Conservation (phyloP, 1,139 yeast genomes). For the Zygosaccharomyces pseudobailii region DNA sequence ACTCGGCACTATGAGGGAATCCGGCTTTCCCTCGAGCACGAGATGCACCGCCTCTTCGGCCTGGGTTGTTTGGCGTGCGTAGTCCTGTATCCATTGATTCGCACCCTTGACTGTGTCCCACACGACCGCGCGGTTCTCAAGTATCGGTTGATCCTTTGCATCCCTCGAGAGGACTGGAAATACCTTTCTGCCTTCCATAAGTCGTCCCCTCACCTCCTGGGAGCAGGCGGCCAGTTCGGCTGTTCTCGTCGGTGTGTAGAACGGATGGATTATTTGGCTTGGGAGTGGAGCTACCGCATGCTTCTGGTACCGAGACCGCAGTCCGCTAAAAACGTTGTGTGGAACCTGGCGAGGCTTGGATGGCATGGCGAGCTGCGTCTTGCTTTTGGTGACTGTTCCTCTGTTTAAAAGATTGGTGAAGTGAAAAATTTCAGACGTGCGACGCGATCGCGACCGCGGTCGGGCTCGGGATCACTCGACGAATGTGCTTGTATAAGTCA, state of each 20-base stretch:
- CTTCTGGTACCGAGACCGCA: slow-evolving; percentile 2
- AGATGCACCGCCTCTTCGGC: background rate
- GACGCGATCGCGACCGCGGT: background rate
- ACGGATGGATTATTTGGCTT: slow-evolving; percentile 23
- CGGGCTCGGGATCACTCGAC: background rate
- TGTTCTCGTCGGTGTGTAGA: slow-evolving; percentile 20
- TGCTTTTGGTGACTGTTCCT: background rate
- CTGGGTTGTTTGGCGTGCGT: background rate
- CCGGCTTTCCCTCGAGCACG: slow-evolving; percentile 5
- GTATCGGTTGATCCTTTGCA: slow-evolving; percentile 6
- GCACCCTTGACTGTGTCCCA: slow-evolving; percentile 18
- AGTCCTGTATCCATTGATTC: slow-evolving; percentile 14
- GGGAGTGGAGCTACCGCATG: slow-evolving; percentile 13
- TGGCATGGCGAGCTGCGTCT: background rate
- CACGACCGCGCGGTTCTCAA: slow-evolving; percentile 14
- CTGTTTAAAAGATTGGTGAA: background rate
- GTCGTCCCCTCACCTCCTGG: slow-evolving; percentile 15
- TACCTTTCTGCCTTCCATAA: slow-evolving; percentile 17
- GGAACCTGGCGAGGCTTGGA: background rate
- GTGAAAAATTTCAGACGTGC: slow-evolving; percentile 3
- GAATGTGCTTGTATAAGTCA: slow-evolving; percentile 5
- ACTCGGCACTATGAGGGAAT: slow-evolving; percentile 11
- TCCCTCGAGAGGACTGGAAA: slow-evolving; percentile 18
- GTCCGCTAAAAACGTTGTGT: background rate
- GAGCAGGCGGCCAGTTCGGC: slow-evolving; percentile 23